Base-by-base conservation (phyloP, 306 rosid genomes). In the Acacia melanoxylon region DNA sequence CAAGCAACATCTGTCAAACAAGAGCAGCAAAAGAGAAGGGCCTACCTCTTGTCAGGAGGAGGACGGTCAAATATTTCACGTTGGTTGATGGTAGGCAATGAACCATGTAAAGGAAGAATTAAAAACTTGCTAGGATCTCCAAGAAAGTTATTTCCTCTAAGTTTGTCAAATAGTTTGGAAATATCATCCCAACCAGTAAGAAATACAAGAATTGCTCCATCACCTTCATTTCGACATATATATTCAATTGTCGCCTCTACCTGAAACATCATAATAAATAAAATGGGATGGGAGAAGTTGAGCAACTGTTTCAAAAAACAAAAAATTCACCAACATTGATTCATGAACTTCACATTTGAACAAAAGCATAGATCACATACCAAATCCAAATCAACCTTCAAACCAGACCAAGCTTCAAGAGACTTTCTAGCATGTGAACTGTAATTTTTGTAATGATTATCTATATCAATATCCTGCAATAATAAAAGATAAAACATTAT, bases 141-240 rank as follows among this genome's bases (percentile, higher is more conserved):
- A 87, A 95, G 91, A 75, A 89, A 89, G 86, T 85, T 86, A 79
- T 91, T 93, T 76, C 70, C 91, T 82, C 91, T 90, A 86, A 91
- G 85, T 88, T 93, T 88, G 77, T 91, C 99, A 75, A 88, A 86
- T 66, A 95, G 85, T 88, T 95, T 93, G 78, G 98, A 91, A 52
- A 95, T 95, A 70, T 95, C 99, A 80, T 95, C 99, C 99, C 99
- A 95, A 48, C 99, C 99, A 2, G 97, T 95, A 62, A 95, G 94
- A 89, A 95, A 95, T 46, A 95, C 94, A 54, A 95, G 98, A 86
- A 95, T 85, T 74, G 98, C 99, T 81, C 98, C 99, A 71, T 83
- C 86, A 82, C 86, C 91, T 85, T 91, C 99, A 76, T 82, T 90
- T 83, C 91, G 84, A 85, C 95, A 89, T 69, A 91, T 88, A 83